A percentile compares a stretch with the other conserved stretches of the same genome.
phyloP scores from a whole-genome alignment of 2,329 filamentous ascomycete genomes.

The Ceratocystis eucalypticola region DNA sequence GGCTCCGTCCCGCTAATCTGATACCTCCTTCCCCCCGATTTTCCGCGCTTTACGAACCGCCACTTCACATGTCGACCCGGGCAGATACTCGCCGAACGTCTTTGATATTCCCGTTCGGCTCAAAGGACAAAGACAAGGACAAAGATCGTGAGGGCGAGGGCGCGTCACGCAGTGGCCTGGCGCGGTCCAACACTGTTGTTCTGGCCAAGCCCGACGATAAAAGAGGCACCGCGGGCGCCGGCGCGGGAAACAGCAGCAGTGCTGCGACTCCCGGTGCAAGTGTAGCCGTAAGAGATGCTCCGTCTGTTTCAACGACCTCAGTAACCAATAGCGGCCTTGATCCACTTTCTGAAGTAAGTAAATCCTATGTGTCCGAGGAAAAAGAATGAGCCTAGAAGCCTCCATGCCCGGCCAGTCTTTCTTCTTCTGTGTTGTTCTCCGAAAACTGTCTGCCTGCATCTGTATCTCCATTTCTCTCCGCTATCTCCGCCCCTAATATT shows the following conservation, averaged over 20 bases:
- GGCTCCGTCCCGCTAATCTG: neutral
- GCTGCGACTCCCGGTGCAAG: neutral
- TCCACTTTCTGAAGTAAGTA: conserved; percentile 17
- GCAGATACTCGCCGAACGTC: neutral
- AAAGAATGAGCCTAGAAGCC: too few species aligned
- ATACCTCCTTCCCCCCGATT: too few species aligned
- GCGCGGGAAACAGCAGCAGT: neutral
- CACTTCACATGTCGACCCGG: neutral
- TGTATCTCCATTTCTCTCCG: too few species aligned
- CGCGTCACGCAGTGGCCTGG: neutral
- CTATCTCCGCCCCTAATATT: too few species aligned
- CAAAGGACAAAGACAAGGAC: neutral
- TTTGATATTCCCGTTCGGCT: neutral
- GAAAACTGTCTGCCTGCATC: too few species aligned
- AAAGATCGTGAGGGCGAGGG: neutral
- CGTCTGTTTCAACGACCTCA: neutral
- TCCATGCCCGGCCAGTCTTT: neutral
- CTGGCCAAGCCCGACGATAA: neutral
- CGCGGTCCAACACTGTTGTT: neutral
- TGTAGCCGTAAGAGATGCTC: neutral
- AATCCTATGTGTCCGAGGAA: neutral
- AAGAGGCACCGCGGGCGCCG: neutral
- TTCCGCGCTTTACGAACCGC: neutral
- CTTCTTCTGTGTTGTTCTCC: neutral
- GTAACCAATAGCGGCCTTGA: conserved; percentile 11